Conservation (phyloP, 2,329 filamentous ascomycete genomes). For the Epichloe festucae region DNA sequence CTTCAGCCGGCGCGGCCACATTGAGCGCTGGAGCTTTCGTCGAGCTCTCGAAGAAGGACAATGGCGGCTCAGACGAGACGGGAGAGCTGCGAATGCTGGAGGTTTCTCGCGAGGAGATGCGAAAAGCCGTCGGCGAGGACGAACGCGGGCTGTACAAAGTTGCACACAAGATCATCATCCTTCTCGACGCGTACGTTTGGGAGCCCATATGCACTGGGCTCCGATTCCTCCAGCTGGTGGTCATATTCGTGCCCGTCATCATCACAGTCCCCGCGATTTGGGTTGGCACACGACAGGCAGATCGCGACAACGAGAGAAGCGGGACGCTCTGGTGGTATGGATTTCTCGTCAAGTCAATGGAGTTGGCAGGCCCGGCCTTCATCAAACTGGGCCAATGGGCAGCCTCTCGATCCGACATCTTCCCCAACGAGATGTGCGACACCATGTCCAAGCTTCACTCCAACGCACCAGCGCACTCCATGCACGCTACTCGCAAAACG, state of each 20-base stretch:
- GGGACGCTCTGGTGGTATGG: conserved; percentile 93
- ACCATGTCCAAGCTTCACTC: conserved; percentile 94
- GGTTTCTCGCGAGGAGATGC: conserved; percentile 64
- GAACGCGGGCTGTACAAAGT: conserved; percentile 46
- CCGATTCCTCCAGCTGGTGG: conserved; percentile 73
- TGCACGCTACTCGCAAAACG: conserved; percentile 65
- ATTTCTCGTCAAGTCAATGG: conserved; percentile 81
- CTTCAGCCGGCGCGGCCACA: conserved; percentile 26
- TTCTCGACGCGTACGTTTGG: conserved; percentile 59
- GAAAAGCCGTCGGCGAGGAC: conserved; percentile 51
- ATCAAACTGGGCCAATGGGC: conserved; percentile 99
- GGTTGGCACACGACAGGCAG: conserved; percentile 52
- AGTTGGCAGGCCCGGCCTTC: conserved; percentile 84
- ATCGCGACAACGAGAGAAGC: conserved; percentile 59
- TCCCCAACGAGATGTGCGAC: conserved; percentile 80
- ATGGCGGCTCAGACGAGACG: conserved; percentile 42
- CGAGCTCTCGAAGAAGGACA: conserved; percentile 42
- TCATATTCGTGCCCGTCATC: conserved; percentile 88
- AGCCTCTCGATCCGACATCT: conserved; percentile 90
- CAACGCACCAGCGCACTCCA: conserved; percentile 80
- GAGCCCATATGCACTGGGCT: conserved; percentile 80
- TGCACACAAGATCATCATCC: conserved; percentile 47
- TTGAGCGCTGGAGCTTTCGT: conserved; percentile 46
- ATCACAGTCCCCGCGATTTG: conserved; percentile 67
- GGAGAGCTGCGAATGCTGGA: conserved; percentile 79